phyloP scores from a whole-genome alignment of 73 alveolate species.

The Paramecium tetraurelia region DNA sequence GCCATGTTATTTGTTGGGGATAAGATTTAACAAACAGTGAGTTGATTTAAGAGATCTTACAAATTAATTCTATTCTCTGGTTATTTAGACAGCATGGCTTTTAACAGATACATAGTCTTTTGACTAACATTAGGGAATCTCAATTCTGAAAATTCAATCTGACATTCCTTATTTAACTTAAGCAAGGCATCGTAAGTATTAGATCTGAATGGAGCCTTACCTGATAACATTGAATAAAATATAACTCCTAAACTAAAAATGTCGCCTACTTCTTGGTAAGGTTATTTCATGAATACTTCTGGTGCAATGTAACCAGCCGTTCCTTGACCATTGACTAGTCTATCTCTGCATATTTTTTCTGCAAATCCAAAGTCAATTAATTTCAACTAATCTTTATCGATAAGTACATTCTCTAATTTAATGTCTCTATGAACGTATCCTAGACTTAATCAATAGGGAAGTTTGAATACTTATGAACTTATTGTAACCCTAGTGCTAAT shows the following conservation, averaged over 20 bases:
- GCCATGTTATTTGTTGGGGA: neutral
- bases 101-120: neutral
- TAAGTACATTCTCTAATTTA: conserved; percentile 57
- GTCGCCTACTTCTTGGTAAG: conserved; percentile 71
- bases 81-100: neutral
- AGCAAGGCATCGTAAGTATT: conserved; percentile 37
- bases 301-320: conserved; percentile 78
- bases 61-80: neutral
- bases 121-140: neutral
- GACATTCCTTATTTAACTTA: conserved; percentile 25
- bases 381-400: conserved; percentile 68
- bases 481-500: neutral
- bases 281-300: conserved; percentile 69
- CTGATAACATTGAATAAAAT: conserved; percentile 61
- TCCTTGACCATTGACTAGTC: conserved; percentile 55
- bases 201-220: conserved; percentile 52
- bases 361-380: conserved; percentile 81
- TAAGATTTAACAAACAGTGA: neutral
- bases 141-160: neutral
- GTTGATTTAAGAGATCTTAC: neutral
- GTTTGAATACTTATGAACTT: neutral
- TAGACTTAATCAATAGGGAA: neutral
- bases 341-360: neutral
- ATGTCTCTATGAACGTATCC: conserved; percentile 60
- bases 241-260: conserved; percentile 74